Conservation (phyloP, 257 asterid genomes). For the Sherardia arvensis region DNA sequence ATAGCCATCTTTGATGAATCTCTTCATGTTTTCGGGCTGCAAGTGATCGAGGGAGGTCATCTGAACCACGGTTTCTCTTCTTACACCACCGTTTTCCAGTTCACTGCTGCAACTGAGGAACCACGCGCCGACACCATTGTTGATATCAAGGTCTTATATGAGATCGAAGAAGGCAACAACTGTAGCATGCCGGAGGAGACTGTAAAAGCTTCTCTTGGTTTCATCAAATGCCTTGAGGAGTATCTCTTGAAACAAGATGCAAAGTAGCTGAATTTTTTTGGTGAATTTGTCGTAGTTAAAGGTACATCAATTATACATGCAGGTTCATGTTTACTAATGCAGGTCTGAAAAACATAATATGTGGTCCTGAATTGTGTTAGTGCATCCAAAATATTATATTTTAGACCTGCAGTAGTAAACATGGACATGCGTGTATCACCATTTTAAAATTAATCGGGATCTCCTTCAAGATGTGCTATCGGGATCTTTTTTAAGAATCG, state of each 20-base stretch:
- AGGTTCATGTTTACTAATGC: no score
- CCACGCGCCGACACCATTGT: constrained; percentile 6
- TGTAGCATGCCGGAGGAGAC: background rate
- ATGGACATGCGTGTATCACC: no score
- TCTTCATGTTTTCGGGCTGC: constrained; percentile 8
- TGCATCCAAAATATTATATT: no score
- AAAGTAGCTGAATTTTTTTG: no score
- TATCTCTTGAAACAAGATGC: constrained; percentile 2
- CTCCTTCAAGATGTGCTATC: no score
- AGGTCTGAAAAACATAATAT: no score
- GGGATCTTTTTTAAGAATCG: no score
- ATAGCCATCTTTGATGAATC: background rate
- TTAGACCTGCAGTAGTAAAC: no score
- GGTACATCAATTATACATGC: no score
- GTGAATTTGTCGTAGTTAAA: no score
- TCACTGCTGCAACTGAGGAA: background rate
- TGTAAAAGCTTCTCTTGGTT: constrained; percentile 1
- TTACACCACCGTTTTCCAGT: constrained; percentile 10
- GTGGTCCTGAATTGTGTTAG: no score
- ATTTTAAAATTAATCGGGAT: no score
- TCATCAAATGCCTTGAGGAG: constrained; percentile 12
- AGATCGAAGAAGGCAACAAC: constrained; percentile 1
- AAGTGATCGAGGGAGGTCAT: constrained; percentile 12
- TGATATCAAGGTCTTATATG: constrained; percentile 11
- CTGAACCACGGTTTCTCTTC: constrained; percentile 9